phyloP scores from a whole-genome alignment of 169 alveolate genomes.

The Eimeria sp. region DNA sequence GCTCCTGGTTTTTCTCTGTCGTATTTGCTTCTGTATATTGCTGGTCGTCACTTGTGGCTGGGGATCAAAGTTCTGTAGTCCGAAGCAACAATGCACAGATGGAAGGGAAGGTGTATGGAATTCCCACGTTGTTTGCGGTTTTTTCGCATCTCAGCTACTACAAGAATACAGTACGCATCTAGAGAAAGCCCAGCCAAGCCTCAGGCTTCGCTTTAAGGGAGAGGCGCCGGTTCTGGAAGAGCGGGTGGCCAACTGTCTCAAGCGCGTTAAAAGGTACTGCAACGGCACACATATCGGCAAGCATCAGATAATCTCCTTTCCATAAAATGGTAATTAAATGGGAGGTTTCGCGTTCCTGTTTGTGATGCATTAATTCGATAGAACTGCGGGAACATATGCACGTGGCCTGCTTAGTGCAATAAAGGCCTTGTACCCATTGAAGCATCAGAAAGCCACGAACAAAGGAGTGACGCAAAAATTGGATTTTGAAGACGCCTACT shows the following conservation, averaged over 20 bases:
- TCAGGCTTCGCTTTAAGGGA: not conserved
- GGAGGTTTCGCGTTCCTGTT: not conserved
- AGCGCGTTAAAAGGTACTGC: conserved; percentile 14
- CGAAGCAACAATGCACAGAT: not conserved
- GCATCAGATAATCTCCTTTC: not conserved
- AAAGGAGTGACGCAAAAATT: not conserved
- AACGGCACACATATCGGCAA: not conserved
- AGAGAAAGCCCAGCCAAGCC: not conserved
- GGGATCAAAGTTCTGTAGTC: not conserved
- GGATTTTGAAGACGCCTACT: not conserved
- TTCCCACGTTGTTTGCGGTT: not conserved
- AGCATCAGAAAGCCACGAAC: not conserved
- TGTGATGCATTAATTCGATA: too few relatives aligned
- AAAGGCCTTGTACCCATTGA: not conserved
- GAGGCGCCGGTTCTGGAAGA: conserved; percentile 30
- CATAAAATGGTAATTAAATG: not conserved
- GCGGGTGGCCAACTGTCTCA: not conserved
- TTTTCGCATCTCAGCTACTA: conserved; percentile 8
- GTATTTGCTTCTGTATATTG: too few relatives aligned
- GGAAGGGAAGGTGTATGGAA: not conserved
- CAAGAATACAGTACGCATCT: conserved; percentile 28
- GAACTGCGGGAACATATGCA: too few relatives aligned
- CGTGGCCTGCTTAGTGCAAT: not conserved
- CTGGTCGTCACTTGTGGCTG: not conserved
- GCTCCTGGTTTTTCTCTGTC: too few relatives aligned